These are phyloP conservation scores for Mucor mucedo DNA, from an alignment of 371 early-diverging fungal genomes.

Conservation along the genomic window DNA sequence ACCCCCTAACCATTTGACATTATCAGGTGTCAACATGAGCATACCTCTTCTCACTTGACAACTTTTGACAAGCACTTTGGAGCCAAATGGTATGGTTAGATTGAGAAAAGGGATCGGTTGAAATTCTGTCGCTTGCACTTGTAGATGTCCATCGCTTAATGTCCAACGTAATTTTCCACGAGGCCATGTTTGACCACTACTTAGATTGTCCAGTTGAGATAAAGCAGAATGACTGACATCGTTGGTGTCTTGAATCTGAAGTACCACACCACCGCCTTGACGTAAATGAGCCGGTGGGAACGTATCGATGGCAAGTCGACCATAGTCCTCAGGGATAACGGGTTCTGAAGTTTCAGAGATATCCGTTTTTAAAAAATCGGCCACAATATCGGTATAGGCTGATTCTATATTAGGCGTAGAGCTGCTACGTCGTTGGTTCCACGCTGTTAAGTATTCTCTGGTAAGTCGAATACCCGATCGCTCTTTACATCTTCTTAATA, in stretches of 20 bases:
- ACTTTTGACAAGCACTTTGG: conserved; percentile 44
- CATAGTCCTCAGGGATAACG: conserved; percentile 29
- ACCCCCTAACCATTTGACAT: conserved; percentile 42
- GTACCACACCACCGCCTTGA: conserved; percentile 32
- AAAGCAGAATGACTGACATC: conserved; percentile 41
- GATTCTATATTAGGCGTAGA: conserved; percentile 18
- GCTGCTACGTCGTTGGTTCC: conserved; percentile 11
- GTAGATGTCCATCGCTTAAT: conserved; percentile 40
- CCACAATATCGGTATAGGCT: conserved; percentile 21
- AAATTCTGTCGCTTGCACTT: conserved; percentile 42
- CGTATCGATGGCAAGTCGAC: conserved; percentile 12
- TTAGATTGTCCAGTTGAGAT: conserved; percentile 30
- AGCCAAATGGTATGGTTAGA: conserved; percentile 47
- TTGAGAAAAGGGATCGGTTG: conserved; percentile 31
- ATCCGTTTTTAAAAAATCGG: conserved; percentile 33
- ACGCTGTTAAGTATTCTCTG: conserved; percentile 25
- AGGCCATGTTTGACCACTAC: conserved; percentile 30
- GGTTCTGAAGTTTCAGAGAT: conserved; percentile 35
- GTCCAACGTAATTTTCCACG: conserved; percentile 44
- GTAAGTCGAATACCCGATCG: conserved; percentile 30
- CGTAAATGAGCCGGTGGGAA: conserved; percentile 31
- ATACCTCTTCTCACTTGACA: conserved; percentile 43
- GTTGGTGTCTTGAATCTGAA: conserved; percentile 42
- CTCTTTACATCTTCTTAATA: conserved; percentile 30
- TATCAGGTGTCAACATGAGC: conserved; percentile 32